Evolutionary conservation across 805 yeast species (phyloP).

Genomic region (Yamadazyma laniorum): DNA sequence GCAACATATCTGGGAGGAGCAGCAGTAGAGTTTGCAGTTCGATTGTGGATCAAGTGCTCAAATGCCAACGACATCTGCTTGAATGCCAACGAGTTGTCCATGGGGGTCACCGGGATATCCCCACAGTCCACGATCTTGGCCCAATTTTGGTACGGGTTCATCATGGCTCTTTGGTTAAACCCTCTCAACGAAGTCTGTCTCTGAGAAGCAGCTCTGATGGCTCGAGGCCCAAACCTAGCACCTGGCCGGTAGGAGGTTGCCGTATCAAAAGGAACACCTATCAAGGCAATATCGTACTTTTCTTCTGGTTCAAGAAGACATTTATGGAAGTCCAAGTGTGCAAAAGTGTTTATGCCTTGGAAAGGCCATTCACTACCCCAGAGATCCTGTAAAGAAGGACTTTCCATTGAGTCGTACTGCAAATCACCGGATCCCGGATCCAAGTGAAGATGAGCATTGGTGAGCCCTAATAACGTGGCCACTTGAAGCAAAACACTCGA

Average conservation of each 20-base stretch:
- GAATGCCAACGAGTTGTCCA: conserved; percentile 54
- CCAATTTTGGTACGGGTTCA: conserved; percentile 51
- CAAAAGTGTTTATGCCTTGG: conserved; percentile 67
- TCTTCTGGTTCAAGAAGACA: conserved; percentile 52
- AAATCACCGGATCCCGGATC: conserved; percentile 6
- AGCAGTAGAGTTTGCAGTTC: conserved; percentile 20
- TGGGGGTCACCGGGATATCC: conserved; percentile 58
- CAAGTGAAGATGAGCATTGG: conserved; percentile 9
- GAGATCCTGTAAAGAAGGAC: conserved; percentile 48
- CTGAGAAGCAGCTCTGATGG: conserved; percentile 65
- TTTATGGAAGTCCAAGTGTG: conserved; percentile 60
- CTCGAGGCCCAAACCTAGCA: conserved; percentile 79
- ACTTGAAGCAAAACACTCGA: not conserved
- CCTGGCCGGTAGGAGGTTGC: conserved; percentile 79
- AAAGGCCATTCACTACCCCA: conserved; percentile 81
- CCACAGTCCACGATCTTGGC: conserved; percentile 55
- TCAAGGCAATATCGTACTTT: conserved; percentile 64
- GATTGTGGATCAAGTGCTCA: conserved; percentile 53
- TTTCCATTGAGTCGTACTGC: conserved; percentile 12
- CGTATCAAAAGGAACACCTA: conserved; percentile 84
- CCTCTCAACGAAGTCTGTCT: conserved; percentile 70
- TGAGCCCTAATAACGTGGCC: not conserved
- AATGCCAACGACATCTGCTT: conserved; percentile 52
- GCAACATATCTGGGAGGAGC: conserved; percentile 64
- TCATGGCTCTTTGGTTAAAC: conserved; percentile 62